phyloP scores from a whole-genome alignment of 345 rosid genomes.

The Bretschneidera sinensis region DNA sequence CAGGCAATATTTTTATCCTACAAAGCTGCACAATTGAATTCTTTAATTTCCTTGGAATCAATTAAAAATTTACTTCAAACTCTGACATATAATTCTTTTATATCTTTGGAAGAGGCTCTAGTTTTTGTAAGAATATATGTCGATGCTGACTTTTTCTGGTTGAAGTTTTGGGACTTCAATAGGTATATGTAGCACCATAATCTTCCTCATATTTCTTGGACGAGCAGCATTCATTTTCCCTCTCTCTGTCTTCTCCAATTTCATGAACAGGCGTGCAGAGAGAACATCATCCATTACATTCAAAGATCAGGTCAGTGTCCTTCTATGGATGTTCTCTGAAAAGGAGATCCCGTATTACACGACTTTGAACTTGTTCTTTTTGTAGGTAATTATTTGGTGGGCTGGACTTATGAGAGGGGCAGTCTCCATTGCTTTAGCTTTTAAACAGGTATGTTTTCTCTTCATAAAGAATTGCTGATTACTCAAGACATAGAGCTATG shows the following conservation, averaged over 20 bases:
- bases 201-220: slow-evolving; percentile 54
- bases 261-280: slow-evolving; percentile 41
- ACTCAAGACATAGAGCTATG: too few relatives aligned
- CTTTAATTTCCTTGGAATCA: too few relatives aligned
- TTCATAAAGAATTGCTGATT: not conserved
- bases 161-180: slow-evolving; percentile 53
- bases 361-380: slow-evolving; percentile 10
- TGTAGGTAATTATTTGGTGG: slow-evolving; percentile 88
- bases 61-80: too few relatives aligned
- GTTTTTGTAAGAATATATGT: too few relatives aligned
- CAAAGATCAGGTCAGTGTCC: slow-evolving; percentile 54
- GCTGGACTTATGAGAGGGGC: slow-evolving; percentile 96
- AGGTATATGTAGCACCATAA: slow-evolving; percentile 43
- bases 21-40: too few relatives aligned
- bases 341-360: not conserved
- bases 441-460: slow-evolving; percentile 58
- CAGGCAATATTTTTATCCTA: too few relatives aligned
- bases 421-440: slow-evolving; percentile 88
- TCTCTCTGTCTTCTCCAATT: slow-evolving; percentile 61
- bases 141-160: not conserved
- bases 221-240: slow-evolving; percentile 89
- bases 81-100: too few relatives aligned
- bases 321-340: not conserved
- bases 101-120: too few relatives aligned
- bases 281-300: slow-evolving; percentile 46